Base-by-base conservation (phyloP, 192 early-diverging fungal species). In the Entophlyctis helioformis region DNA sequence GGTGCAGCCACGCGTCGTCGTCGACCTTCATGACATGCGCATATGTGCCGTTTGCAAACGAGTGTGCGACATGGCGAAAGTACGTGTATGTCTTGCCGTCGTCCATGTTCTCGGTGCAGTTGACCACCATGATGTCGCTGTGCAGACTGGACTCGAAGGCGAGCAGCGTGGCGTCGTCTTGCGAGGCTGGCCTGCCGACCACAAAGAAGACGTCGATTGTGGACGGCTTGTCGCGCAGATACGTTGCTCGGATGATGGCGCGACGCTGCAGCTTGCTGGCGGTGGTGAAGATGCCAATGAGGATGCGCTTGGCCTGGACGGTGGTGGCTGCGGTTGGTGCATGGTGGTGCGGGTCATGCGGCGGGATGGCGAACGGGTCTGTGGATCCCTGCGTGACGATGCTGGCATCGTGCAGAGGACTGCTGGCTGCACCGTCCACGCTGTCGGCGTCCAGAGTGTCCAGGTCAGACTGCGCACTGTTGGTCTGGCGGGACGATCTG, bases 21-120 rank as follows among this genome's bases (percentile, higher is more conserved):
- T 60, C 59, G 2, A 46, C 26, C 28, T 60, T 60, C 59, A 60
- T 60, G 7, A 60, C 47, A 42, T 50, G 57, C 16, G 49, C 22
- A 39, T 51, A 60, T 20, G 16, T 12, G 22, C 20, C 29, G 12
- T 48, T 44, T 13, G 1, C 15, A 21, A 44, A 48, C 19, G 28
- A 36, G 4, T 16, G 9, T 13, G 39, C 44, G 23, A 59, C 46
- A 22, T 34, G 21, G 21, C 36, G 21, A 48, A 60, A 60, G 35
- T 31, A 60, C 26, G 35, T 24, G 26, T 22, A 55, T 1, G 59
- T 60, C 34, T 60, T 60, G 21, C 59, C 59, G 34, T 26, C 29
- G 25, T 60, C 44, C 59, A 60, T 60, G 53, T 60, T 60, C 38
- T 60, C 59, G 18, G 48, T 46, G 41, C 48, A 44, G 20, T 41